Conservation (phyloP, 2,329 filamentous ascomycete genomes). For the Trichoderma koningiopsis region DNA sequence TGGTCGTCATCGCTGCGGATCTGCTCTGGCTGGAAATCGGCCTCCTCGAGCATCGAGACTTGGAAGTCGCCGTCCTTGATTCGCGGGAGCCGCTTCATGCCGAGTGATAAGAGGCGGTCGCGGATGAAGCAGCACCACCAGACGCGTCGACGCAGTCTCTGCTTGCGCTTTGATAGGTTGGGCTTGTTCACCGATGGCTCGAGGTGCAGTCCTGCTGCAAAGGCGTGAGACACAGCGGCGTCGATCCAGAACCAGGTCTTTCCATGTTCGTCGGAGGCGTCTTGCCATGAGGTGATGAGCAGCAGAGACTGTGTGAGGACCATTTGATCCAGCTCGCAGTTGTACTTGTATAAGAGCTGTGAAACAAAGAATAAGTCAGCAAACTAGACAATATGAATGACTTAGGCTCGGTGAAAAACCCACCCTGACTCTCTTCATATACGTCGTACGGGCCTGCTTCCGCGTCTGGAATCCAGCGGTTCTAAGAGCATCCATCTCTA, state of each 20-base stretch:
- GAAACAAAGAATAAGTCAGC: neutral
- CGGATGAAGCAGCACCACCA: slow-evolving; percentile 25
- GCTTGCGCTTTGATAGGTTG: slow-evolving; percentile 13
- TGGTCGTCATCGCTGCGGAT: slow-evolving; percentile 18
- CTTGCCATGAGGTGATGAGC: slow-evolving; percentile 20
- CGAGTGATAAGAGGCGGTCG: slow-evolving; percentile 15
- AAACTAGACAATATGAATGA: neutral
- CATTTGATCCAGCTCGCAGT: slow-evolving; percentile 22
- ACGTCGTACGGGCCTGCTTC: slow-evolving; percentile 9
- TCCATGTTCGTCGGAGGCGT: slow-evolving; percentile 15
- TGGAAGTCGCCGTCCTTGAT: slow-evolving; percentile 21
- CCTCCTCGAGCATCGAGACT: slow-evolving; percentile 16
- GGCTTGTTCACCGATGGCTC: slow-evolving; percentile 15
- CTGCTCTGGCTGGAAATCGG: slow-evolving; percentile 21
- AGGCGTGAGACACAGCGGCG: slow-evolving; percentile 18
- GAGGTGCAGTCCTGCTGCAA: slow-evolving; percentile 19
- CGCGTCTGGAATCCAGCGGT: slow-evolving; percentile 4
- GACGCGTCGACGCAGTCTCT: slow-evolving; percentile 13
- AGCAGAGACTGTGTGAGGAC: slow-evolving; percentile 18
- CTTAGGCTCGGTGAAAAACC: neutral
- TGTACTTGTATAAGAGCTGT: slow-evolving; percentile 16
- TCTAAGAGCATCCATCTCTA: slow-evolving; percentile 8
- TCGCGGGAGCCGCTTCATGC: slow-evolving; percentile 15
- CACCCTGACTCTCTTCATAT: slow-evolving; percentile 9
- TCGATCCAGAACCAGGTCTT: slow-evolving; percentile 23